Base-by-base conservation (phyloP, 495 filamentous ascomycete genomes). In the Cercophora samala region DNA sequence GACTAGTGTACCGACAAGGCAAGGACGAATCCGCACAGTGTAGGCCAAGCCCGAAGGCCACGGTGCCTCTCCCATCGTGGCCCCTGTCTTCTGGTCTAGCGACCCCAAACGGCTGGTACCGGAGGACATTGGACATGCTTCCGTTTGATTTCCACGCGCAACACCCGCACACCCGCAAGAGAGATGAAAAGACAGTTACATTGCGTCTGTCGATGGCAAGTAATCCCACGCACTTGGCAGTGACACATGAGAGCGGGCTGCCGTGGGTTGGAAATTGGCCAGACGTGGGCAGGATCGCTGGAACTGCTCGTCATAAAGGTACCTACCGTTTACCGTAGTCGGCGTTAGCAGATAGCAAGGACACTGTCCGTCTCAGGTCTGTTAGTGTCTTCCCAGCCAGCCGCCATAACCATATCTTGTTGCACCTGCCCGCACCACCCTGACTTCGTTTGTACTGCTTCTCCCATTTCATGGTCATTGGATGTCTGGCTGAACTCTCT, bases 191-290 rank as follows among this genome's bases (percentile, higher is more conserved):
- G 8, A 56, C n/a, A 17, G 37, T 46, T 56, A 21, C n/a, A 56
- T 11, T 21, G 22, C 53, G n/a, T 56, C 53, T 56, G 22, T 19
- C 53, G 53, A 56, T 56, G 53, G 53, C n/a, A 19, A 56, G 9
- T 21, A 21, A 62, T 62, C 60, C 60, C 60, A 46, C 60, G 29
- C 29, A 62, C 60, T 62, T 62, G 60, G 60, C 60, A 23, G 60
- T 19, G 29, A 42, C 58, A 25, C 24, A 24, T n/a, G 22, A 8
- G 17, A 18, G 22, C 22, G 17, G 25, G 24, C 8, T 25, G 23
- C 58, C 15, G 58, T 13, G 21, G 17, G 17, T 29, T 29, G 8
- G 58, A 5, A 29, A 24, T 29, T 62, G 19, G 32, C 60, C 32
- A 29, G 32, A 62, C 60, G 32, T 22, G 60, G 60, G n/a, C 24